These are phyloP conservation scores for Escovopsis sp. DNA, from an alignment of 2,329 filamentous ascomycete species.

Conservation along the genomic window DNA sequence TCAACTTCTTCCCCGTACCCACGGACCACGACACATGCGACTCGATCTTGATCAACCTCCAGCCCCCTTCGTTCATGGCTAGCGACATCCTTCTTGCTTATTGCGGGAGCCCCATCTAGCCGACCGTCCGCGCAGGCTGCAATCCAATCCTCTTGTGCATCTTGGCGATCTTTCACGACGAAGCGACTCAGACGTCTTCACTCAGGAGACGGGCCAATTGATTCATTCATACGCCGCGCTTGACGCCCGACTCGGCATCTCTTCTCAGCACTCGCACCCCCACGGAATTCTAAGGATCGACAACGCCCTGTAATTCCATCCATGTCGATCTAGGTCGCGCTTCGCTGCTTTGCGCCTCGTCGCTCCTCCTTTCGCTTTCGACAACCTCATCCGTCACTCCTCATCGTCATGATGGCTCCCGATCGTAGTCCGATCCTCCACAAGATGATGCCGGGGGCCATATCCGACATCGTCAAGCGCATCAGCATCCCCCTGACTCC, in stretches of 20 bases:
- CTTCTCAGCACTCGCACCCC: too few species aligned
- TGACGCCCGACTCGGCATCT: too few species aligned
- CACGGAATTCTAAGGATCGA: too few species aligned
- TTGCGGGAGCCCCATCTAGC: not conserved
- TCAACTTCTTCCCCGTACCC: too few species aligned
- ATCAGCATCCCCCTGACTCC: slow-evolving; percentile 46
- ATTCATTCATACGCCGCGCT: too few species aligned
- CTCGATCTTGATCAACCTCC: not conserved
- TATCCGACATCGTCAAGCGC: slow-evolving; percentile 33
- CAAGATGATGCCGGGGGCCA: slow-evolving; percentile 18
- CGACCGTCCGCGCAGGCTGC: too few species aligned
- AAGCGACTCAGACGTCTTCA: slow-evolving; percentile 1
- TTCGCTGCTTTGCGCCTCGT: slow-evolving; percentile 11
- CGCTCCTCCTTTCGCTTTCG: slow-evolving; percentile 7
- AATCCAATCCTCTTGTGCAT: too few species aligned
- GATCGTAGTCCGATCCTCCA: slow-evolving; percentile 18
- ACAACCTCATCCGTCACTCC: slow-evolving; percentile 9
- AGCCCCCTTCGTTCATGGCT: slow-evolving; percentile 6
- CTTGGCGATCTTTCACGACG: not conserved
- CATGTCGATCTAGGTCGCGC: slow-evolving; percentile 13
- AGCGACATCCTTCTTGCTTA: slow-evolving; percentile 1
- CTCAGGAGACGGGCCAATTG: not conserved
- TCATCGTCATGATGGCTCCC: slow-evolving; percentile 26
- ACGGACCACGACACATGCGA: too few species aligned
- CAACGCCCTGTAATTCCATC: not conserved